Conservation (phyloP, 352 stramenopile genomes). For the Plasmopara muralis region DNA sequence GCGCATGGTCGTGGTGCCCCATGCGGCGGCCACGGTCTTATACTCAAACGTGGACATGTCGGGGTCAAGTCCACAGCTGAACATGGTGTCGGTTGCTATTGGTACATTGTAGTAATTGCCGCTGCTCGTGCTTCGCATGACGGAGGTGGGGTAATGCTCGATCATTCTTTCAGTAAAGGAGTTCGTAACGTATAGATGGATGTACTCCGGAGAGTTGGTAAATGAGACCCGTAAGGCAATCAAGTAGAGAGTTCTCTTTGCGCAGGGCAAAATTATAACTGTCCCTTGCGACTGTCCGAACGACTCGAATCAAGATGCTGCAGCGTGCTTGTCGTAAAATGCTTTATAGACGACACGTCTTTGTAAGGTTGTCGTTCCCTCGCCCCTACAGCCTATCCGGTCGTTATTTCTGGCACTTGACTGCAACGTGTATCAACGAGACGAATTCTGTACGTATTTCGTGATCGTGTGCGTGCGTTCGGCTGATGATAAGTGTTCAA, state of each 20-base stretch:
- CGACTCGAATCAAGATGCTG: slow-evolving; percentile 18
- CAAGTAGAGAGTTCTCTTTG: too few relatives aligned
- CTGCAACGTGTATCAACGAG: too few relatives aligned
- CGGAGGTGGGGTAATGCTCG: slow-evolving; percentile 37
- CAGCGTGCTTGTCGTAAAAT: slow-evolving; percentile 22
- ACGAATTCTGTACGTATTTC: too few relatives aligned
- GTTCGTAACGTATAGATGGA: too few relatives aligned
- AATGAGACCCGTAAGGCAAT: slow-evolving; percentile 7
- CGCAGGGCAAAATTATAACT: too few relatives aligned
- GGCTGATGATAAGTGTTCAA: too few relatives aligned
- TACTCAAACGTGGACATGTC: slow-evolving; percentile 7
- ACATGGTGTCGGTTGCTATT: slow-evolving; percentile 20
- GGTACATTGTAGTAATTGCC: slow-evolving; percentile 60
- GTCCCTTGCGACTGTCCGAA: slow-evolving; percentile 13
- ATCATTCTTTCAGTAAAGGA: slow-evolving; percentile 25
- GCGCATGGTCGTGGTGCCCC: slow-evolving; percentile 38
- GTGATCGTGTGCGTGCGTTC: too few relatives aligned
- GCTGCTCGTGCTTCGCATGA: slow-evolving; percentile 51
- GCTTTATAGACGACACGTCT: slow-evolving; percentile 21
- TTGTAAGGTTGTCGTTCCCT: slow-evolving; percentile 15
- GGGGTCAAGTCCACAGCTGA: too few relatives aligned
- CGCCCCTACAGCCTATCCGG: slow-evolving; percentile 22
- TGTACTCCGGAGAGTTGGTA: slow-evolving; percentile 16
- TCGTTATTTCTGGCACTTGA: slow-evolving; percentile 13
- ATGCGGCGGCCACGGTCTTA: slow-evolving; percentile 28